phyloP scores from a whole-genome alignment of 2,329 filamentous ascomycete species.

The Anisogramma anomala region DNA sequence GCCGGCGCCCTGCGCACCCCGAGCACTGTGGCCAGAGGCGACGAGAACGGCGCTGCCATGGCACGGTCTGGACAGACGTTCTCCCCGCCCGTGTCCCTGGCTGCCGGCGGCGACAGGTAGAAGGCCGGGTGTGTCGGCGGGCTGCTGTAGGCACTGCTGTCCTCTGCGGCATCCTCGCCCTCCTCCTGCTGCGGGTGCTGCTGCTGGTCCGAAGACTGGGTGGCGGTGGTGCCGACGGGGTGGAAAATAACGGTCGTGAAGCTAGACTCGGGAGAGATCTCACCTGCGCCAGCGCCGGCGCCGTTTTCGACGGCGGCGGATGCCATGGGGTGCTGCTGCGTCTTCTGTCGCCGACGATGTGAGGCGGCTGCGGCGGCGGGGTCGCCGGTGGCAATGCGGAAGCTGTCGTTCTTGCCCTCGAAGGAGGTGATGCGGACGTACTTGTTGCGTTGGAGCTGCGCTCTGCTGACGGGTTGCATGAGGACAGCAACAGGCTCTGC shows the following conservation, averaged over 20 bases:
- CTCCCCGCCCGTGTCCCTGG: constrained; percentile 1
- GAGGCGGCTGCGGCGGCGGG: not conserved
- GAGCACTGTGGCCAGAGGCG: not conserved
- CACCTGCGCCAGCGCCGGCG: constrained; percentile 7
- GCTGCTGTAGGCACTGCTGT: constrained; percentile 9
- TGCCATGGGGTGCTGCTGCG: constrained; percentile 1
- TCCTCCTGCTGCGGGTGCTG: not conserved
- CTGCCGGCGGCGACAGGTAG: not conserved
- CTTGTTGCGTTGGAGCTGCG: constrained; percentile 1
- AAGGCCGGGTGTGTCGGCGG: constrained; percentile 10
- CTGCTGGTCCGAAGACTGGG: too few species aligned
- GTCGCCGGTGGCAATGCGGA: constrained; percentile 2
- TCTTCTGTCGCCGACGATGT: not conserved
- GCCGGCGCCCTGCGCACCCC: not conserved
- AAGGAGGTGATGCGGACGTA: constrained; percentile 3
- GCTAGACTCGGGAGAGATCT: constrained; percentile 2
- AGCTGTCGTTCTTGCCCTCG: constrained; percentile 4
- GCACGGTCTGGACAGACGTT: constrained; percentile 10
- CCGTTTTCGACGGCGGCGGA: constrained; percentile 2
- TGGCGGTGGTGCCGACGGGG: not conserved
- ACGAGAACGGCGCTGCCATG: constrained; percentile 12
- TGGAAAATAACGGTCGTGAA: not conserved
- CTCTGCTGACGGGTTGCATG: constrained; percentile 1
- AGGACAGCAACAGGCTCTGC: too few species aligned
- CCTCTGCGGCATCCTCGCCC: constrained; percentile 2